phyloP scores from a whole-genome alignment of 257 asterid genomes.

The Echites panduratus region DNA sequence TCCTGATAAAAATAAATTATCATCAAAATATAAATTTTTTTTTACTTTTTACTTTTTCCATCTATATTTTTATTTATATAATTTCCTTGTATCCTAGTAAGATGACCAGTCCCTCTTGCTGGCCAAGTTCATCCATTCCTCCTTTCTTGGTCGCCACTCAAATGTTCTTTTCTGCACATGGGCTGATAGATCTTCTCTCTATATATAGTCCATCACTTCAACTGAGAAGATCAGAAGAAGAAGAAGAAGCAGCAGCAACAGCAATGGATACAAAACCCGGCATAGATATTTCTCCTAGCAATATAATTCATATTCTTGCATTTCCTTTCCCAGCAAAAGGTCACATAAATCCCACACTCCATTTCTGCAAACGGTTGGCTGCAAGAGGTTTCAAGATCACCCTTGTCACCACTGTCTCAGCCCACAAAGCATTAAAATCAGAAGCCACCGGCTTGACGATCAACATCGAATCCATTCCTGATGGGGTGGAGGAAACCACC shows the following conservation, averaged over 20 bases:
- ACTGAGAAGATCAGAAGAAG: neutral
- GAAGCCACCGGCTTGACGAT: neutral
- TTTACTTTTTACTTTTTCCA: no score
- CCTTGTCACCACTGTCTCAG: slow-evolving; percentile 16
- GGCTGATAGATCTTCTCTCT: no score
- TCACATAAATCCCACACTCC: slow-evolving; percentile 40
- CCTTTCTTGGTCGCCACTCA: neutral
- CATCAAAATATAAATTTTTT: no score
- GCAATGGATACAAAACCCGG: neutral
- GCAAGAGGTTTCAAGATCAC: slow-evolving; percentile 23
- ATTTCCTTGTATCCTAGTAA: no score
- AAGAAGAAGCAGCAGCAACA: neutral
- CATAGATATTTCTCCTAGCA: slow-evolving; percentile 9
- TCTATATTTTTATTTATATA: no score
- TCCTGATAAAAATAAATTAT: no score
- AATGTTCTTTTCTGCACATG: neutral
- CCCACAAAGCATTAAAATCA: slow-evolving; percentile 7
- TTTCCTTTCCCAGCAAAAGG: slow-evolving; percentile 42
- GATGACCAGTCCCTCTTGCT: no score
- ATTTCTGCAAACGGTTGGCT: slow-evolving; percentile 27
- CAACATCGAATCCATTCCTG: slow-evolving; percentile 23
- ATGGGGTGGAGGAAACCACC: slow-evolving; percentile 21
- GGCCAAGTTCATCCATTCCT: neutral
- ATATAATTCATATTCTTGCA: slow-evolving; percentile 27
- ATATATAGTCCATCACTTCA: no score